Evolutionary conservation across 2,329 filamentous ascomycete genomes (phyloP), one percentile per base, ranked within the genome.

Genomic region (Huntiella abstrusa): DNA sequence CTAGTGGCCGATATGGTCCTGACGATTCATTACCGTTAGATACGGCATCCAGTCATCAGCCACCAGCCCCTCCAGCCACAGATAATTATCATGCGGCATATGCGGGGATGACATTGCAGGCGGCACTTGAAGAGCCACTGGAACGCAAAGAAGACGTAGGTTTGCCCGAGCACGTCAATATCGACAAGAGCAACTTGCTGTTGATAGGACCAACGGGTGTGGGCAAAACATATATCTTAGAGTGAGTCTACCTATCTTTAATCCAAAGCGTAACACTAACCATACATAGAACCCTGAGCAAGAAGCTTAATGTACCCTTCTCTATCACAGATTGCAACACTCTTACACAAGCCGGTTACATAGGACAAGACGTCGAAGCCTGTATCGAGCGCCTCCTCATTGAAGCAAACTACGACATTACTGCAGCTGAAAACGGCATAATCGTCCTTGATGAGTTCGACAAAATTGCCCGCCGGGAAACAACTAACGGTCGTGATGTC

Each of bases 381-480:
- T 95, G 88, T 55, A 85, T 98, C 36, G 85, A 95, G 57, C 73
- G 91, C 39, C 69, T 98, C 19, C 69, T 98, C 7, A 83, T 92
- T 47, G 86, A 92, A 49, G 78, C 88, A 6, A 88, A 92, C 59
- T 93, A 93, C 60, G 83, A 93, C 54, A 75, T 91, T 22, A 76
- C 77, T 49, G 77, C 80, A 46, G 80, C 86, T 5, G 88, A 98
- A 58, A 75, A 83, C 45, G 91, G 91, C 4, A 96, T 98, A 47
- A 85, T 98, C 41, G 91, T 93, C 47, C 69, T 98, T 15, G 91
- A 98, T 55, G 91, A 98, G 63, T 85, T 98, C 47, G 91, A 98
- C 66, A 98, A 98, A 64, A 87, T 96, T 49, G 87, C 91, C 1
- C 83, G 83, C 34, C 77, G 84, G 19, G 88, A 91, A 58, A 81